Evolutionary conservation across 345 rosid species (phyloP).

Genomic region (Acer negundo): DNA sequence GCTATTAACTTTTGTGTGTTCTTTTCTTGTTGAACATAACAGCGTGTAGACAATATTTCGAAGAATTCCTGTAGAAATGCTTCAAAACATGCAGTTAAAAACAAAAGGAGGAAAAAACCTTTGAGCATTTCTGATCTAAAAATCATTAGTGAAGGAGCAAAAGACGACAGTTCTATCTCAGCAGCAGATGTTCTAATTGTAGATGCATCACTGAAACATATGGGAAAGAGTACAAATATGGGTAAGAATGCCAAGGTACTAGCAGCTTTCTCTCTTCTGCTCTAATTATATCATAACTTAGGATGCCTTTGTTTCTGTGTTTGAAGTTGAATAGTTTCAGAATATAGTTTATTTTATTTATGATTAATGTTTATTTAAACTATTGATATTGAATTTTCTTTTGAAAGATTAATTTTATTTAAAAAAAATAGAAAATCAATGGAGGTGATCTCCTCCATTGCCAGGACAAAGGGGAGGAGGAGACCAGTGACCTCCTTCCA

Average conservation of each 20-base stretch:
- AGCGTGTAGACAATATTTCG: constrained; percentile 34
- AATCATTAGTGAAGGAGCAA: constrained; percentile 30
- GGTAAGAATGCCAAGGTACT: constrained; percentile 19
- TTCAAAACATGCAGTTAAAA: constrained; percentile 14
- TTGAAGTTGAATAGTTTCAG: not conserved
- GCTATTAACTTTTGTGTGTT: not conserved
- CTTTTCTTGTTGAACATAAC: constrained; percentile 24
- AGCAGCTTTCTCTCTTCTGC: constrained; percentile 3
- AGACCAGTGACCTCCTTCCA: not conserved
- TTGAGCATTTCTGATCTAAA: constrained; percentile 23
- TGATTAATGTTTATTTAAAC: too few species aligned
- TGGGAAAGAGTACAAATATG: constrained; percentile 23
- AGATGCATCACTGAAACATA: constrained; percentile 30
- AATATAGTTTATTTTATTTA: not conserved
- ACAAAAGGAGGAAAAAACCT: constrained; percentile 27
- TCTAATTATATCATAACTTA: not conserved
- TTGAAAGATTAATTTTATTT: not conserved
- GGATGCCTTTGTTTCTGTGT: not conserved
- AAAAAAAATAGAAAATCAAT: not conserved
- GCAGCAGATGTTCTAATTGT: constrained; percentile 30
- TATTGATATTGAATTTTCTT: too few species aligned
- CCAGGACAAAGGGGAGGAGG: not conserved
- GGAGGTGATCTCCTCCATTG: not conserved
- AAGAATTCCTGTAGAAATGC: constrained; percentile 19
- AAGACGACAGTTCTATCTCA: constrained; percentile 41